A percentile compares a stretch with the other conserved stretches of the same genome.
Evolutionary conservation across 2,329 filamentous ascomycete species (phyloP).

Genomic region (Cephalotrichum gorgonifer): DNA sequence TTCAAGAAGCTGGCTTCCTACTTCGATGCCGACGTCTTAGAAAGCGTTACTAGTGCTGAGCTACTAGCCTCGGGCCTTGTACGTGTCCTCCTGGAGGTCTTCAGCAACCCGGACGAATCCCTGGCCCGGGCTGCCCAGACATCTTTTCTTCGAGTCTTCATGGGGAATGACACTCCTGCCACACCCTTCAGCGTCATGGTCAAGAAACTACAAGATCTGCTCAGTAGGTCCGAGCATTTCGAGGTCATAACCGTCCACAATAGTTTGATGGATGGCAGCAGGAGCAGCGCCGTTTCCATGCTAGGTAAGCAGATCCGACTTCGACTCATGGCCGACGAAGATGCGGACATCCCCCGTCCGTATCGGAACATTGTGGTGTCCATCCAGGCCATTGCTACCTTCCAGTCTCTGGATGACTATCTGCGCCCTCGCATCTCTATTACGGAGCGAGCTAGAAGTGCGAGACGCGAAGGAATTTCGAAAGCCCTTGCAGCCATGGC

Average conservation of each 20-base stretch:
- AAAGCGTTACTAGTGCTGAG: conserved; percentile 93
- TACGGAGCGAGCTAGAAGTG: conserved; percentile 28
- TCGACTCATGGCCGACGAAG: conserved; percentile 79
- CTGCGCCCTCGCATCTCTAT: conserved; percentile 73
- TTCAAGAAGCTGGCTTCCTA: conserved; percentile 71
- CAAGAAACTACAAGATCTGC: conserved; percentile 87
- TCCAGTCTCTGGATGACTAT: conserved; percentile 94
- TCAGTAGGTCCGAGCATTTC: conserved; percentile 95
- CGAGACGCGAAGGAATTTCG: conserved; percentile 54
- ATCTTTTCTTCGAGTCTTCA: conserved; percentile 85
- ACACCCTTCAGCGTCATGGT: conserved; percentile 87
- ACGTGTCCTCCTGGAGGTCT: conserved; percentile 68
- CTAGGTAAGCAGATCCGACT: conserved; percentile 89
- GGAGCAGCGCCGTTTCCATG: conserved; percentile 90
- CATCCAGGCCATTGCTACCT: conserved; percentile 95
- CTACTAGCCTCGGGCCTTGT: conserved; percentile 86
- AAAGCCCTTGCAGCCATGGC: conserved; percentile 62
- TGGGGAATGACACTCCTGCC: conserved; percentile 65
- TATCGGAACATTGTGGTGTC: conserved; percentile 97
- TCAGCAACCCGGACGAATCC: conserved; percentile 59
- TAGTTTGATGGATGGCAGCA: conserved; percentile 79
- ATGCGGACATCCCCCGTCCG: conserved; percentile 75
- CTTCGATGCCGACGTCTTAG: conserved; percentile 79
- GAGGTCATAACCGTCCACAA: conserved; percentile 94
- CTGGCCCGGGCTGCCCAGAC: conserved; percentile 60